Evolutionary conservation across 2,329 filamentous ascomycete genomes (phyloP).

Genomic region (Talaromyces funiculosus): DNA sequence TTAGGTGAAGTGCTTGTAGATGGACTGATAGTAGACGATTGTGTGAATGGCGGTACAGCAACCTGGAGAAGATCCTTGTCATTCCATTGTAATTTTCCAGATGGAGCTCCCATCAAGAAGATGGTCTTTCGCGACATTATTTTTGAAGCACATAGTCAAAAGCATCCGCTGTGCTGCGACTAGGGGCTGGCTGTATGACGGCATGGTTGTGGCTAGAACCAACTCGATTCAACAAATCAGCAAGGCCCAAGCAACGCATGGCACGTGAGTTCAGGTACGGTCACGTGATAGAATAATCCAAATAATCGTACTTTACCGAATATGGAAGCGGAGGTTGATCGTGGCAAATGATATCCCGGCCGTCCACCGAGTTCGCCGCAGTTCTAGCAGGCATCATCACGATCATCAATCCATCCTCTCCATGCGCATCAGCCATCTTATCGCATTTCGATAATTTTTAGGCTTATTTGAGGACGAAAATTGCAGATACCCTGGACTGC

Average conservation of each 20-base stretch:
- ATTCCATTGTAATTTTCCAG: constrained; percentile 51
- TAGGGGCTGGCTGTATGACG: background rate
- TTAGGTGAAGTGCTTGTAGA: constrained; percentile 1
- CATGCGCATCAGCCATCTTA: constrained; percentile 13
- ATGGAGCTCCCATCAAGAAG: constrained; percentile 59
- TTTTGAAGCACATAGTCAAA: background rate
- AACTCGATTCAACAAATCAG: background rate
- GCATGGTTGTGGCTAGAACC: background rate
- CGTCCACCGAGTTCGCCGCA: constrained; percentile 28
- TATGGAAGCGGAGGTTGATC: constrained; percentile 17
- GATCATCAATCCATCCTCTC: constrained; percentile 16
- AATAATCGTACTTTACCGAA: constrained; percentile 11
- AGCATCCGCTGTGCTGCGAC: background rate
- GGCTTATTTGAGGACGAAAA: constrained; percentile 11
- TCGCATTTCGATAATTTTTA: constrained; percentile 17
- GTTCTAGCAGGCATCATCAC: constrained; percentile 10
- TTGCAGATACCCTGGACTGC: background rate
- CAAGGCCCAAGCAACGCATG: background rate
- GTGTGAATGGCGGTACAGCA: constrained; percentile 37
- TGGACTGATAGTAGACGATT: background rate
- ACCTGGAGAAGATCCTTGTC: constrained; percentile 45
- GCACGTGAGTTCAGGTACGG: background rate
- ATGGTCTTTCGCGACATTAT: constrained; percentile 35
- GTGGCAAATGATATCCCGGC: constrained; percentile 22
- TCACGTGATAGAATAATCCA: background rate